Evolutionary conservation across 768 basidiomycete genomes (phyloP), one percentile per base, ranked within the genome.

Genomic region (Rhodosporidiobolus sp.): DNA sequence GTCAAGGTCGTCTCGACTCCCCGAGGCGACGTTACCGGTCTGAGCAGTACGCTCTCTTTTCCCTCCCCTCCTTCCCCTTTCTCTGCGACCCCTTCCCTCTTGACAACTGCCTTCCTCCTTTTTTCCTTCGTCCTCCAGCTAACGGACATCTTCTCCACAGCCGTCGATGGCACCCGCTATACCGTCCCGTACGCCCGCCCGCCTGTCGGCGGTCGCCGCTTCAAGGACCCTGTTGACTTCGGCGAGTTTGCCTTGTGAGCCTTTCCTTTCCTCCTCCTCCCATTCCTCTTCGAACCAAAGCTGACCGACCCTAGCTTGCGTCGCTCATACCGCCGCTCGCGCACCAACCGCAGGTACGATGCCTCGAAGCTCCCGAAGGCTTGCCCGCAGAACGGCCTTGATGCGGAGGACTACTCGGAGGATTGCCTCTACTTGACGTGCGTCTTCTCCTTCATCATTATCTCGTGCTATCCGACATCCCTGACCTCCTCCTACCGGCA

Each of bases 371-470:
- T 90, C 45, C 91, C 91, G 28, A 83, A 87, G 8, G 84, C 87
- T 14, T 94, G 92, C 79, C 88, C 90, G 16, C 92, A 93, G 52
- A n/a, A 28, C 26, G 49, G n/a, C 3, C 45, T 62, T 19, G 82
- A 85, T 76, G 53, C 70, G 10, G 61, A 72, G 83, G 43, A 85
- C 9, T 81, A 84, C 79, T 65, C 83, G 1, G 92, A 94, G 80
- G 90, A 94, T 79, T 95, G 92, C 79, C 83, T 95, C 57, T 91
- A 87, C 30, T 87, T 91, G 83, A 82, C 90, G 34, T 82, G 89
- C 43, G 92, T 11, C 9, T 0, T 2, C 43, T 28, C 24, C 2
- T 26, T 1, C n/a, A 5, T 1, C n/a, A n/a, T n/a, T n/a, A n/a
- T 28, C 43, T 90, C 78, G 86, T 30, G 10, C 8, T 1, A 88